Percentiles rank a stretch among this genome's conserved stretches.
Conservation (phyloP, 441 rosid genomes). For the Syzygium malaccense region DNA sequence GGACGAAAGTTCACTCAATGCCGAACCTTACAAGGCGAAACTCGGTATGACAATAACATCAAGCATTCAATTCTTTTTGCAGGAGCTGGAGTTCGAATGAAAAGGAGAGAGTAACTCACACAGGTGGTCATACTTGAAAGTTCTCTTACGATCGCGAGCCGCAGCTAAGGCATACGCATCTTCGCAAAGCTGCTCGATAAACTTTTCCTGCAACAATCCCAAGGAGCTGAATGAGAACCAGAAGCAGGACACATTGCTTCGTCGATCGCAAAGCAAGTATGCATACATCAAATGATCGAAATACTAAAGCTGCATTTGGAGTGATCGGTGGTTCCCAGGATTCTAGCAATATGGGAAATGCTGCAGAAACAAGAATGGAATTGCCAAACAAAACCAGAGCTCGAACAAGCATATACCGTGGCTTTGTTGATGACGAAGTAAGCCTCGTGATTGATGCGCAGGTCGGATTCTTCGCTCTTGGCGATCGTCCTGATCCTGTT, state of each 20-base stretch:
- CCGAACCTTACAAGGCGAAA: neutral
- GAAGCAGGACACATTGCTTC: neutral
- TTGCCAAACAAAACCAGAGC: neutral
- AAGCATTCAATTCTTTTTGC: neutral
- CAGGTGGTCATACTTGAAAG: constrained; percentile 65
- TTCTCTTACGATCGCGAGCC: constrained; percentile 46
- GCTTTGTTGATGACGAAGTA: constrained; percentile 83
- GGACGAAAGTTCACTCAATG: neutral
- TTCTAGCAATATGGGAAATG: neutral
- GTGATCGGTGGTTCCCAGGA: neutral
- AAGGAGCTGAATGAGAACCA: neutral
- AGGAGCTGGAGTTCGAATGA: neutral
- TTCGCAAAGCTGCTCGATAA: constrained; percentile 57
- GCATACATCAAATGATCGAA: neutral
- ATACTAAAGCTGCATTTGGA: neutral
- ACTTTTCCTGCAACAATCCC: constrained; percentile 52
- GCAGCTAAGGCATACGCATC: constrained; percentile 44
- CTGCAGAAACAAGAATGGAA: neutral
- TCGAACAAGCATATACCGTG: constrained; percentile 43
- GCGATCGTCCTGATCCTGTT: constrained; percentile 63
- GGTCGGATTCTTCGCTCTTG: constrained; percentile 35
- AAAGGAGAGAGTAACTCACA: constrained; percentile 22
- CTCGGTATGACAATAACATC: neutral
- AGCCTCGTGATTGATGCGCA: constrained; percentile 45
- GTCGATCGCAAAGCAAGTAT: neutral